Evolutionary conservation across 2,329 filamentous ascomycete species (phyloP).

Genomic region (Hypoxylon sp.): DNA sequence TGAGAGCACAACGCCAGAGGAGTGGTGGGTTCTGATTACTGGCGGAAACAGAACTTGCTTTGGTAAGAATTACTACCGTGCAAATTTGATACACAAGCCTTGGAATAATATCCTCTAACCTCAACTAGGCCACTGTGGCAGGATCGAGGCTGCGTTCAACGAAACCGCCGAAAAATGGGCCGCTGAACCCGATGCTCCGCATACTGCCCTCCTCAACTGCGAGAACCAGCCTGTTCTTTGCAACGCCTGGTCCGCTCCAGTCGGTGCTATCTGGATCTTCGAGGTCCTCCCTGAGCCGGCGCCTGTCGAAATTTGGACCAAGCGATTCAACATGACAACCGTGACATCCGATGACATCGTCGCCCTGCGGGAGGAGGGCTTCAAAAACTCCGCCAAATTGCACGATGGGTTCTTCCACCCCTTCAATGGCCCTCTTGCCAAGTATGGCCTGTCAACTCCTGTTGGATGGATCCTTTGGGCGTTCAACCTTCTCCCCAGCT

Average conservation of each 20-base stretch:
- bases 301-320: slow-evolving; percentile 74
- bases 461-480: slow-evolving; percentile 78
- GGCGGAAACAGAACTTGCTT: slow-evolving; percentile 85
- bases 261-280: slow-evolving; percentile 77
- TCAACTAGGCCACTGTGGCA: slow-evolving; percentile 72
- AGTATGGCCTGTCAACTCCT: slow-evolving; percentile 74
- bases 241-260: slow-evolving; percentile 77
- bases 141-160: slow-evolving; percentile 76
- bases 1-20: slow-evolving; percentile 73
- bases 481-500: slow-evolving; percentile 77
- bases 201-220: slow-evolving; percentile 80
- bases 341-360: slow-evolving; percentile 75
- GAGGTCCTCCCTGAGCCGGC: slow-evolving; percentile 76
- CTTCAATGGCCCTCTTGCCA: slow-evolving; percentile 76
- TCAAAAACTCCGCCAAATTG: slow-evolving; percentile 58
- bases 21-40: slow-evolving; percentile 82
- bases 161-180: slow-evolving; percentile 76
- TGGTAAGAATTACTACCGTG: slow-evolving; percentile 59
- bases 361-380: slow-evolving; percentile 69
- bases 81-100: slow-evolving; percentile 11
- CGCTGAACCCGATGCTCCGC: slow-evolving; percentile 71
- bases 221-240: slow-evolving; percentile 81
- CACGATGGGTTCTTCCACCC: slow-evolving; percentile 81
- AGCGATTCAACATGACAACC: slow-evolving; percentile 78
- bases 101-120: slow-evolving; percentile 35